phyloP scores from a whole-genome alignment of 345 rosid species.

The Anastatica hierochuntica region DNA sequence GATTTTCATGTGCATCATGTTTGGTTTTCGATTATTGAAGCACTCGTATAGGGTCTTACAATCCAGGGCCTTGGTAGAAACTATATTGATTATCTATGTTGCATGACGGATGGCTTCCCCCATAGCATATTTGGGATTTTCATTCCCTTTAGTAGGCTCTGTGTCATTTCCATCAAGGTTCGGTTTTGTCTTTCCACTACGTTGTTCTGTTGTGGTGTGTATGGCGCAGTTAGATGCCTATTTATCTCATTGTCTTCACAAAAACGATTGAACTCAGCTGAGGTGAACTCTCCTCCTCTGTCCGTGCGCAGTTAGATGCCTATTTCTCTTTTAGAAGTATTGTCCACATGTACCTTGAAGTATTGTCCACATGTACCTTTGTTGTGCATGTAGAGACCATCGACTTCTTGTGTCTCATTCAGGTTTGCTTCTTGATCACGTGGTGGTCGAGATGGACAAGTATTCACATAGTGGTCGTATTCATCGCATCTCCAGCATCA shows the following conservation, averaged over 20 bases:
- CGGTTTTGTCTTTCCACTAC: neutral
- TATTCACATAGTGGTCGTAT: too few relatives aligned
- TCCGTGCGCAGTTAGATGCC: neutral
- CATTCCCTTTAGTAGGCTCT: neutral
- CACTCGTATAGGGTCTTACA: neutral
- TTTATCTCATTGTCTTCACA: neutral
- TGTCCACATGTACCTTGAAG: too few relatives aligned
- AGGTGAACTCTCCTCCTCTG: neutral
- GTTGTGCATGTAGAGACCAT: too few relatives aligned
- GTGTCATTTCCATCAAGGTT: neutral
- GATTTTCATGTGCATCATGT: neutral
- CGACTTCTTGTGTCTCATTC: too few relatives aligned
- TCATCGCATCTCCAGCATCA: too few relatives aligned
- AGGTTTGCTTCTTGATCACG: too few relatives aligned
- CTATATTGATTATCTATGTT: neutral
- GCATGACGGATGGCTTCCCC: neutral
- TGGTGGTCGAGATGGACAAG: too few relatives aligned
- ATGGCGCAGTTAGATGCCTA: neutral
- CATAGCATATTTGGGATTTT: neutral
- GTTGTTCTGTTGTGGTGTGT: neutral
- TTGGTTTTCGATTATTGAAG: neutral
- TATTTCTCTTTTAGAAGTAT: too few relatives aligned
- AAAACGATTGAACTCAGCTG: neutral
- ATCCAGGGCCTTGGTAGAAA: neutral
- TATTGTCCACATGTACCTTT: too few relatives aligned